These are phyloP conservation scores for Drechmeria coniospora DNA, from an alignment of 2,329 filamentous ascomycete genomes.

Conservation along the genomic window DNA sequence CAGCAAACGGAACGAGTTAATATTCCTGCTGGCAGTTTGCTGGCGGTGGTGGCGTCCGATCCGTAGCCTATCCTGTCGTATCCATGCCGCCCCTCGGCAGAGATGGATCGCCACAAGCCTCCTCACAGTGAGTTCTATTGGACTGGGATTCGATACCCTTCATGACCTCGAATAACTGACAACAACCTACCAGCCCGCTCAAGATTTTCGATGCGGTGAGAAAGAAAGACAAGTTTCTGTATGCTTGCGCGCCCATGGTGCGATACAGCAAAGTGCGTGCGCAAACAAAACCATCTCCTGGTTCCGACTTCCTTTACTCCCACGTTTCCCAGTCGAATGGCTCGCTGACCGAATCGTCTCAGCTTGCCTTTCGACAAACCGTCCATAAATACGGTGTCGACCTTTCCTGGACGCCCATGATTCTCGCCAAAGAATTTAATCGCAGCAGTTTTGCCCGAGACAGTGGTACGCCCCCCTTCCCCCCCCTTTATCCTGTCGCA, in stretches of 20 bases:
- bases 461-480: constrained; percentile 27
- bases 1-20: too few species aligned
- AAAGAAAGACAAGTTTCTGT: constrained; percentile 35
- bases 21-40: too few species aligned
- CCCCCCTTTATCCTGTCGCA: neutral
- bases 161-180: neutral
- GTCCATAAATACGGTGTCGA: constrained; percentile 50
- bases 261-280: constrained; percentile 44
- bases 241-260: constrained; percentile 53
- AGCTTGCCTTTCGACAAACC: constrained; percentile 56
- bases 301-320: too few species aligned
- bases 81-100: neutral
- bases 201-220: constrained; percentile 42
- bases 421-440: constrained; percentile 54
- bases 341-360: constrained; percentile 10
- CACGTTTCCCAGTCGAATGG: neutral
- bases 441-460: constrained; percentile 42
- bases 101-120: neutral
- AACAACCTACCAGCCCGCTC: constrained; percentile 29
- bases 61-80: too few species aligned
- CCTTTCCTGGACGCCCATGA: constrained; percentile 59
- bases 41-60: too few species aligned
- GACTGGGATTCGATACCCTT: neutral
- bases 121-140: constrained; percentile 3
- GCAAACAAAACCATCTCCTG: too few species aligned